Percentiles rank a stretch among this genome's conserved stretches.
These are phyloP conservation scores for Lactarius hengduanensis DNA, from an alignment of 768 basidiomycete genomes.

Conservation along the genomic window DNA sequence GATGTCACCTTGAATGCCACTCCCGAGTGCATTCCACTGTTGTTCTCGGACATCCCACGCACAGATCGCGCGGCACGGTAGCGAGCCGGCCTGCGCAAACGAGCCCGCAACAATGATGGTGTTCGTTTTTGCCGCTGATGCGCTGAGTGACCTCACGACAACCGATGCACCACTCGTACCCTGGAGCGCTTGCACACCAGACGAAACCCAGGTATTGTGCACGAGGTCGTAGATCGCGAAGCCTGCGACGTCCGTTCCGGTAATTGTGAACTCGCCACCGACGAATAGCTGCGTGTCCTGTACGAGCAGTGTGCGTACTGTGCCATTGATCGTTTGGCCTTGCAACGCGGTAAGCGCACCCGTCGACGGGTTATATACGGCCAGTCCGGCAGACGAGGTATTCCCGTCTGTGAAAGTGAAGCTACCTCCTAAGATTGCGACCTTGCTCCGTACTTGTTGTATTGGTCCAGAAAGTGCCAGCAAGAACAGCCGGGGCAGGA, in stretches of 20 bases:
- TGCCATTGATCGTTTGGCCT: constrained; percentile 67
- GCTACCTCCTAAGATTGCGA: constrained; percentile 86
- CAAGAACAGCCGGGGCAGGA: constrained; percentile 76
- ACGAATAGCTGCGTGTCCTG: constrained; percentile 69
- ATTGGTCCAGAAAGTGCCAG: constrained; percentile 91
- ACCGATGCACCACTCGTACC: constrained; percentile 51
- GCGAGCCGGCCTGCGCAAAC: constrained; percentile 74
- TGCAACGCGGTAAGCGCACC: constrained; percentile 51
- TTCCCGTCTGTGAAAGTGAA: constrained; percentile 60
- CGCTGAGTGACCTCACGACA: constrained; percentile 69
- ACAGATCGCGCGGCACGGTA: constrained; percentile 78
- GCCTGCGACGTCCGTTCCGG: constrained; percentile 57
- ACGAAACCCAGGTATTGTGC: constrained; percentile 58
- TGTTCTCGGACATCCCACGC: constrained; percentile 61
- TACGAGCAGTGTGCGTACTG: constrained; percentile 74
- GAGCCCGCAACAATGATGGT: constrained; percentile 83
- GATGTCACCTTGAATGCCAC: constrained; percentile 79
- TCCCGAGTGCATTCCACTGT: constrained; percentile 80
- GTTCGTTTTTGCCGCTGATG: constrained; percentile 56
- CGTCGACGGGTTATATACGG: constrained; percentile 62
- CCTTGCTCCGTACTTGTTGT: constrained; percentile 59
- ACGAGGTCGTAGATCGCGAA: constrained; percentile 80
- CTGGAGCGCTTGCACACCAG: constrained; percentile 60
- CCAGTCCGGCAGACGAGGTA: constrained; percentile 52
- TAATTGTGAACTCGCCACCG: constrained; percentile 78